Evolutionary conservation across 306 rosid genomes (phyloP).

Genomic region (Cicer chorassanicum): DNA sequence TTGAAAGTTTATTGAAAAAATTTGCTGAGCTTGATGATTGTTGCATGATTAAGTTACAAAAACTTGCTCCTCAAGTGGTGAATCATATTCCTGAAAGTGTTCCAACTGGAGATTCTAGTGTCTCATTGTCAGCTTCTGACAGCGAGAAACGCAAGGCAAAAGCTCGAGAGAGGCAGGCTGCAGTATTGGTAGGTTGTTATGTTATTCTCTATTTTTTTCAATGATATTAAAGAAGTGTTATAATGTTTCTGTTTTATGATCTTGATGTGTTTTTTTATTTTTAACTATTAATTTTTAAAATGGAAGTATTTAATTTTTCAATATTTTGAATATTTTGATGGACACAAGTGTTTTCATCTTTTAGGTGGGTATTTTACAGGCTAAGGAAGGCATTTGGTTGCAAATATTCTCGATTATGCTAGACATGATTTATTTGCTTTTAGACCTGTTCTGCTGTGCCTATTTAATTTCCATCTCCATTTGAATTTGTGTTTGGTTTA

Average conservation of each 20-base stretch:
- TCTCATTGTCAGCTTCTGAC: slow-evolving; percentile 60
- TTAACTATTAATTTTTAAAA: slow-evolving; percentile 7
- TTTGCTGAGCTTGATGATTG: slow-evolving; percentile 75
- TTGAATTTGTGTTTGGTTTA: slow-evolving; percentile 34
- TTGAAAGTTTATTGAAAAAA: slow-evolving; percentile 79
- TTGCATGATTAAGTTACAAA: slow-evolving; percentile 74
- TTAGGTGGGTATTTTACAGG: slow-evolving; percentile 25
- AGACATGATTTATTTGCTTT: slow-evolving; percentile 23
- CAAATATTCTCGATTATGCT: slow-evolving; percentile 21
- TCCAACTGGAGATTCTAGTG: slow-evolving; percentile 54
- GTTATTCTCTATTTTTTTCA: slow-evolving; percentile 16
- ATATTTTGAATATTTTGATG: slow-evolving; percentile 33
- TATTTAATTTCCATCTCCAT: slow-evolving; percentile 36
- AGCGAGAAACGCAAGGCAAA: slow-evolving; percentile 91
- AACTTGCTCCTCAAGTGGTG: slow-evolving; percentile 78
- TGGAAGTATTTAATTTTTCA: not conserved
- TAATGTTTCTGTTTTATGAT: not conserved
- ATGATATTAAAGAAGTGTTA: slow-evolving; percentile 23
- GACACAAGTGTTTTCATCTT: slow-evolving; percentile 15
- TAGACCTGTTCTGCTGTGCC: slow-evolving; percentile 19
- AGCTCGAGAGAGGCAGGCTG: slow-evolving; percentile 97
- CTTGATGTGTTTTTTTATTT: slow-evolving; percentile 16
- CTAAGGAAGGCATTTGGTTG: slow-evolving; percentile 37
- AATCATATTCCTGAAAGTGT: slow-evolving; percentile 53
- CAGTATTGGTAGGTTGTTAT: slow-evolving; percentile 66